Evolutionary conservation across 768 basidiomycete genomes (phyloP), one percentile per base, ranked within the genome.

Genomic region (Panellus pusillus): DNA sequence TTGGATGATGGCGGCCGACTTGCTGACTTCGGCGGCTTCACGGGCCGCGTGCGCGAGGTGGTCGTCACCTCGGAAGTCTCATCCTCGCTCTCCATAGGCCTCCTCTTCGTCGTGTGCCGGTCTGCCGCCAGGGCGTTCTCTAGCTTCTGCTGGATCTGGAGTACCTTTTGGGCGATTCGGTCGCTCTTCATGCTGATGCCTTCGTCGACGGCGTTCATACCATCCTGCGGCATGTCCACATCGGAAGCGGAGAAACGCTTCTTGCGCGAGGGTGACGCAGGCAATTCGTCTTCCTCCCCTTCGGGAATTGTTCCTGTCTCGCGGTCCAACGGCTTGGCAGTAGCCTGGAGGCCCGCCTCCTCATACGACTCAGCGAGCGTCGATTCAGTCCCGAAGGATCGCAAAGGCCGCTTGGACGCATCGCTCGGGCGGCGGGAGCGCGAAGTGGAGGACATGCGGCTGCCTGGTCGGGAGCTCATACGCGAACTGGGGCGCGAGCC

Each of bases 131-230:
- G 70, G 4, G 91, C 91, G 35, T 75, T 78, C 67, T 93, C 92
- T 50, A 94, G 75, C 91, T 95, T 96, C 60, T 89, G 84, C 72
- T 96, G 93, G 54, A 97, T 95, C 69, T 89, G 84, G 44, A 89
- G 65, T 42, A 97, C 89, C 69, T 93, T 92, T 67, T 89, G 83
- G 20, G 91, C 87, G 50, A 97, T 94, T 65, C 82, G 84, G 62
- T 95, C 93, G 60, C 88, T 93, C 67, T 86, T 86, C 65, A 86
- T 79, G 59, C 82, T 89, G 67, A 94, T 91, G 41, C 86, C 86
- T 67, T 90, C 86, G 61, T 93, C 91, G 14, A 91, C 89, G n/a
- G 89, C 91, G 52, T 74, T 79, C 86, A 93, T 91, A 19, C 85
- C 86, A 65, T 91, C 89, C 60, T 88, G 88, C 42, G 78, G 78